phyloP scores from a whole-genome alignment of 768 basidiomycete genomes.

The Tulasnella sp. region DNA sequence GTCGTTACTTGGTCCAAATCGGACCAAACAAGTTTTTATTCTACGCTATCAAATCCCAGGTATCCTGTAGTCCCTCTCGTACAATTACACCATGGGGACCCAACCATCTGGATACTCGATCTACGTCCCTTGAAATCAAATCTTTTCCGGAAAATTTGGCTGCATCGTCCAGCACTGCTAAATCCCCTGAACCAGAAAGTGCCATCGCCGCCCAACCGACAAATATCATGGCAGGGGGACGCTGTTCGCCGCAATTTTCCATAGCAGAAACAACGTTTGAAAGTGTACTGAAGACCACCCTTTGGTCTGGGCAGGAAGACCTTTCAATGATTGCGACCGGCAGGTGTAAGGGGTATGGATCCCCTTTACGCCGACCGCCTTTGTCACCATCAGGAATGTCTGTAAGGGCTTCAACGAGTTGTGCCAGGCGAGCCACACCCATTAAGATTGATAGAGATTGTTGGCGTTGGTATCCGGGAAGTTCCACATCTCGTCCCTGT shows the following conservation, averaged over 20 bases:
- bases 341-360: slow-evolving; percentile 53
- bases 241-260: slow-evolving; percentile 64
- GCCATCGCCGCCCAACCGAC: slow-evolving; percentile 85
- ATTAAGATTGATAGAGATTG: slow-evolving; percentile 80
- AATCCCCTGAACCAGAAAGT: slow-evolving; percentile 58
- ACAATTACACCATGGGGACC: slow-evolving; percentile 2
- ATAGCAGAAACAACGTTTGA: slow-evolving; percentile 55
- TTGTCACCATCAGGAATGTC: slow-evolving; percentile 12
- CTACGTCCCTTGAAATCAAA: not conserved
- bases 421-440: slow-evolving; percentile 78
- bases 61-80: not conserved
- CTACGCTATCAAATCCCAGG: not conserved
- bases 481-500: slow-evolving; percentile 60
- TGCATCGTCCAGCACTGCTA: slow-evolving; percentile 53
- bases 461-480: slow-evolving; percentile 79
- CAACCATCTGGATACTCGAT: slow-evolving; percentile 6
- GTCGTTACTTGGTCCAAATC: too few species aligned
- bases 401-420: slow-evolving; percentile 52
- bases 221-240: slow-evolving; percentile 93
- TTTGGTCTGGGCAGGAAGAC: slow-evolving; percentile 87
- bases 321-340: slow-evolving; percentile 93
- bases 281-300: slow-evolving; percentile 68
- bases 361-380: slow-evolving; percentile 32
- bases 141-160: slow-evolving; percentile 2
- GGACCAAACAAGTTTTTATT: too few species aligned